Evolutionary conservation across 495 filamentous ascomycete species (phyloP), one percentile per base, ranked within the genome.

Genomic region (Penicillium daleae): DNA sequence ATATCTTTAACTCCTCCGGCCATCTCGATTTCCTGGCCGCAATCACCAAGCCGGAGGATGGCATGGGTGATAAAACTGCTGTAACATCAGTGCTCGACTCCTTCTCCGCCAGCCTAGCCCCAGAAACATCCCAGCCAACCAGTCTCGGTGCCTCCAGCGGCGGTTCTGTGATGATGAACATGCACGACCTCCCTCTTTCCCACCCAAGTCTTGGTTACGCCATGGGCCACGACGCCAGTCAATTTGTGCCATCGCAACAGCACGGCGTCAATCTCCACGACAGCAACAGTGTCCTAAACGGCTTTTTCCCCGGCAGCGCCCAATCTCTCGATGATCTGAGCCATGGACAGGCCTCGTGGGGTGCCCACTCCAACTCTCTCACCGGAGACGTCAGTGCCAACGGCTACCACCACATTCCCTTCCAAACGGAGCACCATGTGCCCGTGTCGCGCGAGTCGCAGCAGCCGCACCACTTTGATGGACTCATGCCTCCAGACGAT

Each of bases 41-140:
- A 27, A 80, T 81, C 60, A 72, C 72, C 49, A 76, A 74, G 57
- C 32, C 71, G 1, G 78, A 80, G 66, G 77, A 78, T 42, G 65
- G 66, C 12, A 63, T 79, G 5, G 67, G 64, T n/a, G 75, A 80
- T 56, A 81, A 79, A 55, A 75, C 73, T 1, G 72, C 78, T 19
- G 71, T 75, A 22, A 75, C 74, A 10, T 78, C 77, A 4, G 77
- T 78, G 19, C 67, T 80, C n/a, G 77, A 81, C 50, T 71, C 76
- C 1, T 81, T 76, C 60, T 68, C 75, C 6, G 62, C 64, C 50
- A 69, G 77, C 15, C 68, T 74, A 27, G 69, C 71, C 15, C 71
- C 71, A 5, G 74, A 76, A 17, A 73, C 71, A 21, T 74, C 73
- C 37, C 75, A 78, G 53, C 65, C 74, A 0, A 68, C 69, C 6